Percentiles rank a stretch among this genome's conserved stretches.
Evolutionary conservation across 768 basidiomycete species (phyloP).

Genomic region (Exidia glandulosa): DNA sequence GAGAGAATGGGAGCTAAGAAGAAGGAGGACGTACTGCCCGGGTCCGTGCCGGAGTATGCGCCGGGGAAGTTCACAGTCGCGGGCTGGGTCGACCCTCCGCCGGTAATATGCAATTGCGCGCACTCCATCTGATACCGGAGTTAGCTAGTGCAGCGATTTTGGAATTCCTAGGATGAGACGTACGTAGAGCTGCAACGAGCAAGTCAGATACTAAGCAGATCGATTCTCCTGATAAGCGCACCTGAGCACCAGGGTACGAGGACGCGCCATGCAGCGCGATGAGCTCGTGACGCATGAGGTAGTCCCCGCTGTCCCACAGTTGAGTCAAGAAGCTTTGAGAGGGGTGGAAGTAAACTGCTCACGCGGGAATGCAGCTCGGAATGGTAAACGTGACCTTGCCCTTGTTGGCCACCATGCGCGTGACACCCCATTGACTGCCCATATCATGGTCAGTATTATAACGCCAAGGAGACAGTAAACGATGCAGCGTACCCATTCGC

Average conservation of each 20-base stretch:
- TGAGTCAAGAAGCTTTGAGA: neutral
- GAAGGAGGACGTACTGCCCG: constrained; percentile 11
- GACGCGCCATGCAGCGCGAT: constrained; percentile 33
- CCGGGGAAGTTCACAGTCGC: constrained; percentile 10
- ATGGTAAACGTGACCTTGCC: constrained; percentile 39
- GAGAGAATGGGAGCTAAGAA: neutral
- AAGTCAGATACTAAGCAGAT: neutral
- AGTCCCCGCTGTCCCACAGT: constrained; percentile 22
- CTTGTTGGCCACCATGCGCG: constrained; percentile 34
- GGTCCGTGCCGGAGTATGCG: constrained; percentile 19
- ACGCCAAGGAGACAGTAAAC: no score
- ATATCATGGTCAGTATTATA: neutral
- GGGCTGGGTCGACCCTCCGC: constrained; percentile 19
- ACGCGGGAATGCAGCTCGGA: constrained; percentile 31
- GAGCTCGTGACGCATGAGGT: constrained; percentile 39
- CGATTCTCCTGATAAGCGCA: neutral
- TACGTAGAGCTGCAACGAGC: constrained; percentile 38
- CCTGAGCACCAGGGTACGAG: constrained; percentile 33
- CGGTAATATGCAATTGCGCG: constrained; percentile 26
- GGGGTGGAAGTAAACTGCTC: neutral
- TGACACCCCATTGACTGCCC: constrained; percentile 34
- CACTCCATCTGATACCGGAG: constrained; percentile 23
- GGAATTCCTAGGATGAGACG: constrained; percentile 1
- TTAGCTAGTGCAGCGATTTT: neutral
- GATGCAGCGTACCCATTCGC: neutral